These are phyloP conservation scores for Exophiala oligosperma DNA, from an alignment of 2,329 filamentous ascomycete genomes.

Conservation along the genomic window DNA sequence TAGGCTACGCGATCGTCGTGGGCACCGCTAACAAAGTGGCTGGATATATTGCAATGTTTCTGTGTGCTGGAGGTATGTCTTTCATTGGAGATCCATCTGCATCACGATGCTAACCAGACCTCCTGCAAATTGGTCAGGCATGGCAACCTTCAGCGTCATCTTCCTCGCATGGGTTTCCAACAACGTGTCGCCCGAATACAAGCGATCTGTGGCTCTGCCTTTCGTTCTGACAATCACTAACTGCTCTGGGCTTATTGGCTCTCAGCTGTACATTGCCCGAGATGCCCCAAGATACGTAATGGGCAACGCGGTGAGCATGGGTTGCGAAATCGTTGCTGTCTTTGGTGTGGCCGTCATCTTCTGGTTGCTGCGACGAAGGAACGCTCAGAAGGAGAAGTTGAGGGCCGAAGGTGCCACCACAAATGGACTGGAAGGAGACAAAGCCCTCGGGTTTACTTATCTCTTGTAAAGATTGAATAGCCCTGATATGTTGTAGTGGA, in stretches of 20 bases:
- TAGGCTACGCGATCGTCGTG: slow-evolving; percentile 37
- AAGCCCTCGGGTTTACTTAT: slow-evolving; percentile 29
- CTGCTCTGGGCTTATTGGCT: slow-evolving; percentile 32
- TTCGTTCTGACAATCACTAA: slow-evolving; percentile 33
- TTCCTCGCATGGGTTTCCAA: slow-evolving; percentile 35
- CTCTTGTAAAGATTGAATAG: slow-evolving; percentile 17
- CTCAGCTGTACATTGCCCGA: slow-evolving; percentile 34
- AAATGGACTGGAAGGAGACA: slow-evolving; percentile 31
- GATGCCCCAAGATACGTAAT: slow-evolving; percentile 35
- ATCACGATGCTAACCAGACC: no score
- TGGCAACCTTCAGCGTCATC: slow-evolving; percentile 23
- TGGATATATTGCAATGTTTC: slow-evolving; percentile 34
- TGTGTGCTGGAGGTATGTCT: no score
- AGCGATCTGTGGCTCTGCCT: slow-evolving; percentile 35
- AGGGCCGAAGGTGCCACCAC: slow-evolving; percentile 29
- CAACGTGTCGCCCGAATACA: slow-evolving; percentile 36
- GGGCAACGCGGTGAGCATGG: slow-evolving; percentile 28
- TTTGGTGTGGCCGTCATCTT: slow-evolving; percentile 26
- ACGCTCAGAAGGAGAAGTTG: slow-evolving; percentile 31
- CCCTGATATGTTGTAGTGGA: no score
- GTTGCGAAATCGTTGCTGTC: slow-evolving; percentile 24
- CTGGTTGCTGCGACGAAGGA: slow-evolving; percentile 31
- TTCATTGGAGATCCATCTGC: no score
- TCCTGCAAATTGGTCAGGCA: no score
- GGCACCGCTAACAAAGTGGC: slow-evolving; percentile 32